These are phyloP conservation scores for Ploettnerulaceae sp. DNA, from an alignment of 2,329 filamentous ascomycete species.

Conservation along the genomic window DNA sequence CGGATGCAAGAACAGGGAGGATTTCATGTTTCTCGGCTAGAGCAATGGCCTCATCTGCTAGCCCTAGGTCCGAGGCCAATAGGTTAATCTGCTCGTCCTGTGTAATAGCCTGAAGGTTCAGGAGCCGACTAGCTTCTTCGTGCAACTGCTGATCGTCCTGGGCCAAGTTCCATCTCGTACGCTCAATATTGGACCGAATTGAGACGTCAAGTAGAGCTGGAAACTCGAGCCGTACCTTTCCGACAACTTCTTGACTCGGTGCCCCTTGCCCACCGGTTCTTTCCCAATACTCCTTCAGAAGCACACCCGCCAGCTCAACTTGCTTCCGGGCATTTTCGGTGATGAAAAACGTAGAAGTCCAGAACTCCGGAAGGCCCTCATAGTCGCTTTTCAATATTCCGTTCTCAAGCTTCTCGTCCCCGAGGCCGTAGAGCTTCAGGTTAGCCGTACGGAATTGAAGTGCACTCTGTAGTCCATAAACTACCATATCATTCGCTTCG, in stretches of 20 bases:
- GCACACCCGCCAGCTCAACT: constrained; percentile 45
- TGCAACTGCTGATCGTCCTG: constrained; percentile 45
- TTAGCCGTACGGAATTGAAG: constrained; percentile 70
- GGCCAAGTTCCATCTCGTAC: constrained; percentile 51
- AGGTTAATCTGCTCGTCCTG: constrained; percentile 44
- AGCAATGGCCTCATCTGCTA: constrained; percentile 52
- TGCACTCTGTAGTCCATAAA: constrained; percentile 56
- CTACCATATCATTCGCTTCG: constrained; percentile 73
- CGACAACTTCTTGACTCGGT: constrained; percentile 29
- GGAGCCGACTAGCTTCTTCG: constrained; percentile 45
- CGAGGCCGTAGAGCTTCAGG: constrained; percentile 66
- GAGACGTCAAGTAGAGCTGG: constrained; percentile 51
- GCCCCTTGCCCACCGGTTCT: constrained; percentile 21
- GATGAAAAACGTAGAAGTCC: constrained; percentile 69
- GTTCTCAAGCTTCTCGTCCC: constrained; percentile 58
- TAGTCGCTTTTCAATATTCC: constrained; percentile 62
- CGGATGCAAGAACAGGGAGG: constrained; percentile 55
- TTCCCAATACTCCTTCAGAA: constrained; percentile 34
- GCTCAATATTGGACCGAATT: constrained; percentile 55
- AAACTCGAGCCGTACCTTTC: constrained; percentile 47
- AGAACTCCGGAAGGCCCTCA: constrained; percentile 69
- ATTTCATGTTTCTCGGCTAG: constrained; percentile 60
- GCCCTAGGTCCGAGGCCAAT: constrained; percentile 44
- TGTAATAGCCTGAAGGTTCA: constrained; percentile 38
- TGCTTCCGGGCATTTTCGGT: constrained; percentile 59